A percentile compares a stretch with the other conserved stretches of the same genome.
These are phyloP conservation scores for Syzygium malaccense DNA, from an alignment of 441 rosid genomes.

Conservation along the genomic window DNA sequence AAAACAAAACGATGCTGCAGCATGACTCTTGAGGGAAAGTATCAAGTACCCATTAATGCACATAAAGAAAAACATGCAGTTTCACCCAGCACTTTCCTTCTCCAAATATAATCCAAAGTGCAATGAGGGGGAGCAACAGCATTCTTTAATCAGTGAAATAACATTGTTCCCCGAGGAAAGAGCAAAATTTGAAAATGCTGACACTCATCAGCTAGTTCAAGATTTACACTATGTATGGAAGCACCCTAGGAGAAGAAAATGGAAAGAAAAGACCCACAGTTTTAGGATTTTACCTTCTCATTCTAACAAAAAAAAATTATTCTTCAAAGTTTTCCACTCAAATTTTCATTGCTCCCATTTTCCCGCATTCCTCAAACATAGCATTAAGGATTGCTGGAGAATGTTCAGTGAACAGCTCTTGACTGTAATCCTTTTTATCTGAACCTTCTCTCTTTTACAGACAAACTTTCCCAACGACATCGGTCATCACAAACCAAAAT, in stretches of 20 bases:
- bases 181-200: background rate
- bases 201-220: background rate
- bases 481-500: background rate
- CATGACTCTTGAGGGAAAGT: background rate
- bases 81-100: background rate
- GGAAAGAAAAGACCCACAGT: background rate
- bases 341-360: background rate
- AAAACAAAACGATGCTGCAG: background rate
- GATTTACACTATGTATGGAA: background rate
- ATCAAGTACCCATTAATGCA: background rate
- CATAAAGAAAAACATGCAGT: background rate
- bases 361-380: background rate
- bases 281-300: background rate
- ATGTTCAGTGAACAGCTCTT: background rate
- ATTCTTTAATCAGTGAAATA: background rate
- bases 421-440: background rate
- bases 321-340: background rate
- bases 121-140: background rate
- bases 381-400: background rate
- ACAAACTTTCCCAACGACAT: background rate
- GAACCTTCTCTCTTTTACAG: background rate
- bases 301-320: background rate
- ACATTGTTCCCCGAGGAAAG: background rate
- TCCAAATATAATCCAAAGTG: background rate
- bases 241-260: background rate